Conservation (phyloP, 2,329 filamentous ascomycete genomes). For the Paecilomyces niveus region DNA sequence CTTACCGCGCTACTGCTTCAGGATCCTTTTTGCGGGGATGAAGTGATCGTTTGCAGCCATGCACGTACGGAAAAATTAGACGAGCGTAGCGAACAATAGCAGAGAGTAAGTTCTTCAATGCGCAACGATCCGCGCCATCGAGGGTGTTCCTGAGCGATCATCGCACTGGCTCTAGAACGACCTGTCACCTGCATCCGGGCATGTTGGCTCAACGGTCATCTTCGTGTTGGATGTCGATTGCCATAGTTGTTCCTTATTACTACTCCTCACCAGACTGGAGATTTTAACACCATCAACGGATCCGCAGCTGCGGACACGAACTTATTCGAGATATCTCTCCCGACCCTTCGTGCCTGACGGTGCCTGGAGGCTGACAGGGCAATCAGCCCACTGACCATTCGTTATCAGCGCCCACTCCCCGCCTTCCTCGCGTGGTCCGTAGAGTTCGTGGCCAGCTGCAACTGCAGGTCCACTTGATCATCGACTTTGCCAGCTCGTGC, state of each 20-base stretch:
- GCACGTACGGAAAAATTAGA: background rate
- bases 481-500: no score
- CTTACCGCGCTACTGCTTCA: background rate
- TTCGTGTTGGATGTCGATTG: background rate
- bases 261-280: no score
- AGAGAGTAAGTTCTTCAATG: background rate
- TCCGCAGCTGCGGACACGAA: no score
- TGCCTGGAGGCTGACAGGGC: background rate
- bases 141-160: background rate
- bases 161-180: background rate
- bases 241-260: no score
- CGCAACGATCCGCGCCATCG: background rate
- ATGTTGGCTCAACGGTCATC: background rate
- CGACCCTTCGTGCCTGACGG: background rate
- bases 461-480: background rate
- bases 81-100: background rate
- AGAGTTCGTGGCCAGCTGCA: background rate
- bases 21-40: background rate
- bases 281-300: background rate
- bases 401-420: background rate
- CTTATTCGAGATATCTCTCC: background rate
- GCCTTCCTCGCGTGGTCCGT: background rate
- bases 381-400: background rate
- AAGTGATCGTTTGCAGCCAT: no score
- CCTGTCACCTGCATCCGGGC: background rate